Percentiles rank a stretch among this genome's conserved stretches.
Evolutionary conservation across 192 early-diverging fungal genomes (phyloP).

Genomic region (Phlyctochytrium planicorne): DNA sequence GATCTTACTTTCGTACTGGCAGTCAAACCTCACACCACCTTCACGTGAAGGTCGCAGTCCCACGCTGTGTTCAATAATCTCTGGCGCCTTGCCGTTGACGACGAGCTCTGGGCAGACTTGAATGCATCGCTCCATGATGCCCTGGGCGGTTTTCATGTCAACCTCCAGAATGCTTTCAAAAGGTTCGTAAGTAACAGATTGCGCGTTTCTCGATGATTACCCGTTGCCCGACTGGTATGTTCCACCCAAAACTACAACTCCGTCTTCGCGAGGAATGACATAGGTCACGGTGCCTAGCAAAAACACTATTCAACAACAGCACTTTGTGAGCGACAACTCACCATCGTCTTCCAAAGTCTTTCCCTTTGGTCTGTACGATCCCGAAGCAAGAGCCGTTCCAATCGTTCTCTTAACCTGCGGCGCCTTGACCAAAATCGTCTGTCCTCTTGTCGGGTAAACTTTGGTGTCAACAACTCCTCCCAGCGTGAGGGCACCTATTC

Average conservation of each 20-base stretch:
- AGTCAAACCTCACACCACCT: conserved; percentile 45
- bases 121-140: conserved; percentile 44
- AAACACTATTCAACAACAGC: background rate
- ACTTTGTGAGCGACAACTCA: conserved; percentile 15
- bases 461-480: conserved; percentile 70
- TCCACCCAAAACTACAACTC: conserved; percentile 74
- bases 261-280: conserved; percentile 81
- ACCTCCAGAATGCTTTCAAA: conserved; percentile 13
- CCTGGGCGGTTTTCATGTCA: conserved; percentile 28
- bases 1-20: conserved; percentile 17
- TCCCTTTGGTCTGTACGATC: conserved; percentile 19
- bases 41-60: conserved; percentile 46
- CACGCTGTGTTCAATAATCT: conserved; percentile 39
- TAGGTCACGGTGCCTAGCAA: conserved; percentile 56
- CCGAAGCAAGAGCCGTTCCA: conserved; percentile 12
- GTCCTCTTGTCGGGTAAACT: conserved; percentile 78
- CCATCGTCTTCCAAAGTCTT: conserved; percentile 4
- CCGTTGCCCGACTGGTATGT: conserved; percentile 50
- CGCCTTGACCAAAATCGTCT: conserved; percentile 73
- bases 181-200: conserved; percentile 2
- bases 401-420: conserved; percentile 68
- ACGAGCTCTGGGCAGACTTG: conserved; percentile 51
- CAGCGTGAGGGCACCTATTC: conserved; percentile 51
- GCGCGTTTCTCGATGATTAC: background rate
- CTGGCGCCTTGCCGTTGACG: conserved; percentile 33